Percentiles rank a stretch among this genome's conserved stretches.
phyloP scores from a whole-genome alignment of 345 rosid species.

The Citrus hindsii region DNA sequence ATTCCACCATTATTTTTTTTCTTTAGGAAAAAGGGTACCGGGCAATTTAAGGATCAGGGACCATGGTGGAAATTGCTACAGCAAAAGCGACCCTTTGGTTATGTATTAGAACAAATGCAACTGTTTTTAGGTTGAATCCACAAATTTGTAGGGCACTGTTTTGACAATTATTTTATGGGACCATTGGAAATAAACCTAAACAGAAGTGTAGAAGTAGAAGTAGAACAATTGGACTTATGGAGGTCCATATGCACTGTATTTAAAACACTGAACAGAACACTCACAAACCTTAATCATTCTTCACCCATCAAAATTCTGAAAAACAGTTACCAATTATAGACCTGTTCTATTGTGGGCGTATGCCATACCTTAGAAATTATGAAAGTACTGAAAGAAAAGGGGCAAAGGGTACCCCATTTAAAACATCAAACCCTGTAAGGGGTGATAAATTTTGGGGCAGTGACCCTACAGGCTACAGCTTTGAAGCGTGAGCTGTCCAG shows the following conservation, averaged over 20 bases:
- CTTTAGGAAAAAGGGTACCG: background rate
- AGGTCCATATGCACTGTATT: background rate
- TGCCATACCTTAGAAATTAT: conserved; percentile 6
- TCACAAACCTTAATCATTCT: background rate
- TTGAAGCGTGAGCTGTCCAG: conserved; percentile 27
- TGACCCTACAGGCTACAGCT: conserved; percentile 28
- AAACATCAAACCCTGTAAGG: background rate
- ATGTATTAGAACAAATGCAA: background rate
- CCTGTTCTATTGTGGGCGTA: background rate
- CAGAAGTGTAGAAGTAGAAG: background rate
- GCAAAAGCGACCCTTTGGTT: background rate
- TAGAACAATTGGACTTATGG: background rate
- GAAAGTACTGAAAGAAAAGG: conserved; percentile 8
- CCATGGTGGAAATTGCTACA: background rate
- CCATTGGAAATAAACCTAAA: conserved; percentile 4
- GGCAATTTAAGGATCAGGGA: background rate
- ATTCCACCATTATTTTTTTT: background rate
- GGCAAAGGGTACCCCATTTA: background rate
- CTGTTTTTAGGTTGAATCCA: conserved; percentile 5
- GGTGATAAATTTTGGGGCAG: conserved; percentile 12
- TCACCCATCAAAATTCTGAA: background rate
- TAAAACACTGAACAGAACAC: background rate
- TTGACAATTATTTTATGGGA: conserved; percentile 5
- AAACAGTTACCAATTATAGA: conserved; percentile 5
- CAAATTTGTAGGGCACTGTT: background rate